A percentile compares a stretch with the other conserved stretches of the same genome.
Evolutionary conservation across 768 basidiomycete genomes (phyloP).

Genomic region (Sistotremastrum niveocremeum): DNA sequence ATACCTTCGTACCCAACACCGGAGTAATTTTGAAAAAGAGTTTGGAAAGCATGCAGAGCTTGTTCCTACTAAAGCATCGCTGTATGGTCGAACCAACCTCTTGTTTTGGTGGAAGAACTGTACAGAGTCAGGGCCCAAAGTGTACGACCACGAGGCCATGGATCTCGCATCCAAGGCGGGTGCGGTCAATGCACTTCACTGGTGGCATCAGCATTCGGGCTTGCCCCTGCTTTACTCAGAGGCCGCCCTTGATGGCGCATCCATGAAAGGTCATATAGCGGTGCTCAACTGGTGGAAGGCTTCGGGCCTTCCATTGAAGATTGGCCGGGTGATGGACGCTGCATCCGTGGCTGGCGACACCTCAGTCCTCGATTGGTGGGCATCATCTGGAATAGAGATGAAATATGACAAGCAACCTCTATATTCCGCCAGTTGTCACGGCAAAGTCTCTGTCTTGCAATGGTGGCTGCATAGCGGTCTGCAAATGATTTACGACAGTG

Average conservation of each 20-base stretch:
- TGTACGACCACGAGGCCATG: constrained; percentile 47
- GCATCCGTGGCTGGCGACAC: constrained; percentile 70
- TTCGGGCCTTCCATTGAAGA: constrained; percentile 49
- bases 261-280: constrained; percentile 59
- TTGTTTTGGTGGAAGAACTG: constrained; percentile 75
- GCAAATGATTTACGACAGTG: constrained; percentile 67
- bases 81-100: constrained; percentile 55
- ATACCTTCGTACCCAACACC: constrained; percentile 54
- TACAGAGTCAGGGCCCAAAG: constrained; percentile 38
- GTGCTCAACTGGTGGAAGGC: constrained; percentile 77
- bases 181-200: constrained; percentile 59
- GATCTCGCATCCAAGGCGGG: constrained; percentile 72
- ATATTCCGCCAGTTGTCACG: constrained; percentile 66
- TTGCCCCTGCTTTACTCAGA: constrained; percentile 64
- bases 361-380: constrained; percentile 76
- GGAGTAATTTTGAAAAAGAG: constrained; percentile 45
- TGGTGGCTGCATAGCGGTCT: constrained; percentile 78
- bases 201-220: constrained; percentile 58
- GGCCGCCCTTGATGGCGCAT: constrained; percentile 66
- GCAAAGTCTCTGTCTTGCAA: constrained; percentile 64
- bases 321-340: constrained; percentile 77
- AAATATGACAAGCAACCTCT: constrained; percentile 70
- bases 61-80: constrained; percentile 67
- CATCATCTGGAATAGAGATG: constrained; percentile 57
- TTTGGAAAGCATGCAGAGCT: constrained; percentile 41